phyloP scores from a whole-genome alignment of 2,329 filamentous ascomycete species.

The Coniochaeta prunicola region DNA sequence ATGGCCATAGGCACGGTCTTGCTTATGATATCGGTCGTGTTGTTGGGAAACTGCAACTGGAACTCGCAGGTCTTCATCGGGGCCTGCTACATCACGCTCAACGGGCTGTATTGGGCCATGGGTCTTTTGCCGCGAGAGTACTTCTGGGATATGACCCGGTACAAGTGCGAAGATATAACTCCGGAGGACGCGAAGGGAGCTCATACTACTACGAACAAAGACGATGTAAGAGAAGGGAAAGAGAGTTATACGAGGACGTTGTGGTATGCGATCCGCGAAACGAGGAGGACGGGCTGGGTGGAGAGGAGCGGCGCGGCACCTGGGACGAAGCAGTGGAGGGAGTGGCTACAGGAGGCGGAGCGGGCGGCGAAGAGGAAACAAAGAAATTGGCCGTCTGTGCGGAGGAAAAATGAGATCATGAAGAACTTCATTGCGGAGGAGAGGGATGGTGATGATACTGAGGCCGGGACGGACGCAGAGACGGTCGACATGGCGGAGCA shows the following conservation, averaged over 20 bases:
- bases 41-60: slow-evolving; percentile 57
- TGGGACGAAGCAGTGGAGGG: slow-evolving; percentile 41
- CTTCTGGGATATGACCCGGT: slow-evolving; percentile 53
- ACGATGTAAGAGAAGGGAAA: slow-evolving; percentile 29
- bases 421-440: slow-evolving; percentile 14
- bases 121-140: slow-evolving; percentile 38
- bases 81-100: slow-evolving; percentile 49
- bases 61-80: slow-evolving; percentile 52
- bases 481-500: slow-evolving; percentile 8
- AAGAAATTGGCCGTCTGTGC: slow-evolving; percentile 37
- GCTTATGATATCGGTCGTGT: slow-evolving; percentile 54
- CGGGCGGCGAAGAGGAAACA: slow-evolving; percentile 24
- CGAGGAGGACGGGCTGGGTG: slow-evolving; percentile 45
- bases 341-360: slow-evolving; percentile 45
- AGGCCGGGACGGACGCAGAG: neutral
- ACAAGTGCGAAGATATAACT: slow-evolving; percentile 33
- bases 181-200: slow-evolving; percentile 29
- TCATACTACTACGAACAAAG: slow-evolving; percentile 18
- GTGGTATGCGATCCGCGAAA: slow-evolving; percentile 53
- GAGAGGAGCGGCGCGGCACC: slow-evolving; percentile 43
- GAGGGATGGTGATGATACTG: neutral
- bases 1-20: slow-evolving; percentile 52
- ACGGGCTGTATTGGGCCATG: slow-evolving; percentile 51
- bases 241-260: slow-evolving; percentile 48
- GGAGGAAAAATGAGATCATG: slow-evolving; percentile 41